Conservation (phyloP, 2,329 filamentous ascomycete genomes). For the Bretziella fagacearum region DNA sequence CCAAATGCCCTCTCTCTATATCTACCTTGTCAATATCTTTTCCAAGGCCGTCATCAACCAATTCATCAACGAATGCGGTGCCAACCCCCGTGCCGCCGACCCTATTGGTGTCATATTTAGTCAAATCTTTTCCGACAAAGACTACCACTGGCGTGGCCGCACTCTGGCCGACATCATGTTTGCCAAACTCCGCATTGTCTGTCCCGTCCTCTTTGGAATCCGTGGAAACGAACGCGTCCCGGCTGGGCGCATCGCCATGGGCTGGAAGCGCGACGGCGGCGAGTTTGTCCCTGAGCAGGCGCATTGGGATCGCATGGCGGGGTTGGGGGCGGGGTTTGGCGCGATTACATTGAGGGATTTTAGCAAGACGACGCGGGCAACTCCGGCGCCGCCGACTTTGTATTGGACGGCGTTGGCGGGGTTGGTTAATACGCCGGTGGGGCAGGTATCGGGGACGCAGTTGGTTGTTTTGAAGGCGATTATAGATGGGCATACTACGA, state of each 20-base stretch:
- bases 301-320: slow-evolving; percentile 73
- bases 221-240: slow-evolving; percentile 58
- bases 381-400: slow-evolving; percentile 59
- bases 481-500: slow-evolving; percentile 54
- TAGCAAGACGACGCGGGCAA: slow-evolving; percentile 46
- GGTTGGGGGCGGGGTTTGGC: slow-evolving; percentile 68
- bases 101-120: slow-evolving; percentile 63
- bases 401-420: slow-evolving; percentile 69
- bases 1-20: slow-evolving; percentile 44
- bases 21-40: slow-evolving; percentile 64
- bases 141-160: slow-evolving; percentile 48
- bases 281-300: slow-evolving; percentile 48
- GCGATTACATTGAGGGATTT: slow-evolving; percentile 73
- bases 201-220: slow-evolving; percentile 74
- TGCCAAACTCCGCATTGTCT: slow-evolving; percentile 63
- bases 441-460: slow-evolving; percentile 55
- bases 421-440: slow-evolving; percentile 57
- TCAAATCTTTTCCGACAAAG: slow-evolving; percentile 53
- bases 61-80: slow-evolving; percentile 48
- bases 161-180: slow-evolving; percentile 70
- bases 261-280: slow-evolving; percentile 50
- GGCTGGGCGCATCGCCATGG: slow-evolving; percentile 47
- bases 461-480: slow-evolving; percentile 53
- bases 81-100: slow-evolving; percentile 50
- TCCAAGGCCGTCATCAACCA: slow-evolving; percentile 57